Percentiles rank a stretch among this genome's conserved stretches.
Conservation (phyloP, 2,329 filamentous ascomycete species). For the Sporothrix protearum region DNA sequence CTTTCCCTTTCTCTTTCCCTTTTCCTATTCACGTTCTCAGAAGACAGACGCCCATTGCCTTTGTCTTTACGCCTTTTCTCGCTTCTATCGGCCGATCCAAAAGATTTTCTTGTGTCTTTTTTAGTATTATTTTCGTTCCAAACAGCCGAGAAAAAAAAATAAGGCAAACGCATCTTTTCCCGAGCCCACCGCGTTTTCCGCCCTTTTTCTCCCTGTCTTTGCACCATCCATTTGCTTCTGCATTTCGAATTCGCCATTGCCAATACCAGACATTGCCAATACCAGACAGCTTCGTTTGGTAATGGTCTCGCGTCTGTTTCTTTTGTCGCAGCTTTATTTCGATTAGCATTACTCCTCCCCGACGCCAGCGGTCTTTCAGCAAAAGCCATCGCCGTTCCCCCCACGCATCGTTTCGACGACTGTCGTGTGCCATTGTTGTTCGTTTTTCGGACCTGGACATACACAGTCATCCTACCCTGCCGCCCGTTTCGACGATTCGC, state of each 20-base stretch:
- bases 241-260: not conserved
- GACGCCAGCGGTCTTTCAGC: not conserved
- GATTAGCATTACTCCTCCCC: not conserved
- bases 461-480: not conserved
- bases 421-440: slow-evolving; percentile 15
- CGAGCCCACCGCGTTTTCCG: slow-evolving; percentile 15
- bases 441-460: not conserved
- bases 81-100: not conserved
- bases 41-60: not conserved
- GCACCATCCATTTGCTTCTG: not conserved
- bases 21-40: not conserved
- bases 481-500: not conserved
- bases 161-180: slow-evolving; percentile 14
- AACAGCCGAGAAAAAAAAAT: slow-evolving; percentile 19
- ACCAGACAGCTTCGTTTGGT: slow-evolving; percentile 4
- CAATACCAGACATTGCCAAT: not conserved
- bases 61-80: not conserved
- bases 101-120: slow-evolving; percentile 2
- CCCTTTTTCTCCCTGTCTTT: not conserved
- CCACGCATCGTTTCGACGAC: slow-evolving; percentile 9
- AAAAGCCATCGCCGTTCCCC: not conserved
- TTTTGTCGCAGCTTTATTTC: slow-evolving; percentile 4
- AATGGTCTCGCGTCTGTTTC: not conserved
- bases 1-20: not conserved
- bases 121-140: slow-evolving; percentile 17